Evolutionary conservation across 768 basidiomycete genomes (phyloP).

Genomic region (Rhodotorula paludigena): DNA sequence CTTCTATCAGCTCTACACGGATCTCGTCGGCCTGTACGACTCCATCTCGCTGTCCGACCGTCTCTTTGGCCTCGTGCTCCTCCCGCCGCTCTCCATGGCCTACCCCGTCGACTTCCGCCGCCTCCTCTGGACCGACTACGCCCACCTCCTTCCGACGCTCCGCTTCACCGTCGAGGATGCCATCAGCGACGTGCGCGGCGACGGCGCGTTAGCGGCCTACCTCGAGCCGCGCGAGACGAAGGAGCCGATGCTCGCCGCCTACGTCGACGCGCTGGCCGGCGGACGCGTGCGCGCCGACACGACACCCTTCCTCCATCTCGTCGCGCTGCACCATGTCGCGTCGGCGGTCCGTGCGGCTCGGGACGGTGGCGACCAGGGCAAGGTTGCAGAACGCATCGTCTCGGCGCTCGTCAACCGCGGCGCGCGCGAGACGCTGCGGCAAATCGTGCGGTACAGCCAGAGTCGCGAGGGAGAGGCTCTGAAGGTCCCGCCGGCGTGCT

Average conservation of each 20-base stretch:
- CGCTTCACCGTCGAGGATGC: slow-evolving; percentile 1
- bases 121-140: slow-evolving; percentile 74
- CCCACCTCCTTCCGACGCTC: slow-evolving; percentile 59
- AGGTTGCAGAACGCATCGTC: slow-evolving; percentile 51
- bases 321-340: slow-evolving; percentile 76
- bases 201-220: slow-evolving; percentile 54
- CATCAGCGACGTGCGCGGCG: slow-evolving; percentile 44
- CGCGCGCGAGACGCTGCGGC: slow-evolving; percentile 52
- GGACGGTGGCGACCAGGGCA: background rate
- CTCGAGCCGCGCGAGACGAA: slow-evolving; percentile 67
- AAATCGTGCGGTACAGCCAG: slow-evolving; percentile 61
- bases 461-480: slow-evolving; percentile 47
- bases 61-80: slow-evolving; percentile 66
- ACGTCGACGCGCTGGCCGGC: slow-evolving; percentile 57
- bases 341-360: slow-evolving; percentile 1
- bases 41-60: slow-evolving; percentile 80
- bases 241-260: slow-evolving; percentile 60
- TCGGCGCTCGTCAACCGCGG: slow-evolving; percentile 57
- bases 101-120: slow-evolving; percentile 70
- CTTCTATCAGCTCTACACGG: slow-evolving; percentile 91
- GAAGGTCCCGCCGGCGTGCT: slow-evolving; percentile 56
- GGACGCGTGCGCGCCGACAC: slow-evolving; percentile 46
- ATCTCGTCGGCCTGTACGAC: slow-evolving; percentile 84
- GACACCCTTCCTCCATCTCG: slow-evolving; percentile 55
- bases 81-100: slow-evolving; percentile 68